Evolutionary conservation across 192 early-diverging fungal genomes (phyloP).

Genomic region (Gaertneriomyces semiglobifer): DNA sequence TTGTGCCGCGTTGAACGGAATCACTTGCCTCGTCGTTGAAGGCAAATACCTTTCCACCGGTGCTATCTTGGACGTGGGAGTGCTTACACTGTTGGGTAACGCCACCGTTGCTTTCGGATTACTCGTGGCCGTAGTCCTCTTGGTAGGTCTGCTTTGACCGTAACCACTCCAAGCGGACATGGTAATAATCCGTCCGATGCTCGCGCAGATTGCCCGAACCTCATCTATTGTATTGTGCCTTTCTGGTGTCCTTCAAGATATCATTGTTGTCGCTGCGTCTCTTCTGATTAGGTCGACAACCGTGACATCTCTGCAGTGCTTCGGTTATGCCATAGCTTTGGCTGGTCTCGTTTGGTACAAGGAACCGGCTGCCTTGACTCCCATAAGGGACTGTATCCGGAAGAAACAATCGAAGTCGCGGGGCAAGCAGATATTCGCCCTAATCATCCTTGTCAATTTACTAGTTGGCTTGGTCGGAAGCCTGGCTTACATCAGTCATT

Average conservation of each 20-base stretch:
- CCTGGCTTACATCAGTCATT: too few species aligned
- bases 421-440: too few species aligned
- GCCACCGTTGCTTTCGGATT: constrained; percentile 24
- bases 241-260: background rate
- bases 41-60: background rate
- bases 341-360: constrained; percentile 18
- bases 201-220: background rate
- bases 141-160: constrained; percentile 4
- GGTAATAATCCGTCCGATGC: background rate
- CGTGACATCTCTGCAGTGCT: background rate
- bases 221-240: constrained; percentile 1
- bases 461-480: too few species aligned
- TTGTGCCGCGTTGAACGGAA: constrained; percentile 30
- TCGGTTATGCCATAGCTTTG: constrained; percentile 19
- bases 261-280: background rate
- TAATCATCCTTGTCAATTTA: too few species aligned
- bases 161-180: background rate
- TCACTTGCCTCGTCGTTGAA: constrained; percentile 27
- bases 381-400: too few species aligned
- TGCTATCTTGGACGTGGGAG: constrained; percentile 9
- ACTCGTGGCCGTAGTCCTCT: constrained; percentile 26
- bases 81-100: constrained; percentile 22
- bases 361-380: constrained; percentile 2
- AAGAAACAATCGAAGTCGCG: too few species aligned
- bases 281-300: background rate